These are phyloP conservation scores for Scheffersomyces stipitis DNA, from an alignment of 805 yeast species.

Conservation along the genomic window DNA sequence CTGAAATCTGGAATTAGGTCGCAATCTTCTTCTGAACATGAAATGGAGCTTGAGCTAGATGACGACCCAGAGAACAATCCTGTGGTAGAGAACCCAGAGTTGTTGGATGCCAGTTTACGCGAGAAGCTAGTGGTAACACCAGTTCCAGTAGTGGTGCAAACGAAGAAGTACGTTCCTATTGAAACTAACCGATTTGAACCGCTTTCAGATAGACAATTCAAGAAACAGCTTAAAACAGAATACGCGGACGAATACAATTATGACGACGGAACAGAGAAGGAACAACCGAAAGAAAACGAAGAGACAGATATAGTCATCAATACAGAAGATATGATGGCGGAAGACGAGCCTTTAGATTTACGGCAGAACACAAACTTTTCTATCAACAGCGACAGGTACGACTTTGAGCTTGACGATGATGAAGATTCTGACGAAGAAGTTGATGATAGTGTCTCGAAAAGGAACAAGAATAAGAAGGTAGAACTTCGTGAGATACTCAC, in stretches of 20 bases:
- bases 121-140: not conserved
- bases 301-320: slow-evolving; percentile 4
- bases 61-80: slow-evolving; percentile 12
- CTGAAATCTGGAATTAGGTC: not conserved
- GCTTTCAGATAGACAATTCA: slow-evolving; percentile 5
- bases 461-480: not conserved
- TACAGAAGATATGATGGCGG: slow-evolving; percentile 3
- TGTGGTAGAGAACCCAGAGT: slow-evolving; percentile 12
- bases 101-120: not conserved
- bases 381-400: slow-evolving; percentile 4
- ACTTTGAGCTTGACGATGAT: slow-evolving; percentile 1
- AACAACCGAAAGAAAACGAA: slow-evolving; percentile 2
- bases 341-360: slow-evolving; percentile 7
- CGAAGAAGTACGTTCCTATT: slow-evolving; percentile 7
- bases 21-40: not conserved
- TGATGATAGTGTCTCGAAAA: not conserved
- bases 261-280: slow-evolving; percentile 8
- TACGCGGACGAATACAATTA: slow-evolving; percentile 12
- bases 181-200: slow-evolving; percentile 2
- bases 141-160: not conserved
- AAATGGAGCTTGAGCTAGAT: slow-evolving; percentile 1
- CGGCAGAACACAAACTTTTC: not conserved
- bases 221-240: slow-evolving; percentile 6
- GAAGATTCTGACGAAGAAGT: slow-evolving; percentile 2
- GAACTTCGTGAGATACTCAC: slow-evolving; percentile 1